Conservation (phyloP, 176 grass and related monocot genomes). For the Oryza glumipatula region DNA sequence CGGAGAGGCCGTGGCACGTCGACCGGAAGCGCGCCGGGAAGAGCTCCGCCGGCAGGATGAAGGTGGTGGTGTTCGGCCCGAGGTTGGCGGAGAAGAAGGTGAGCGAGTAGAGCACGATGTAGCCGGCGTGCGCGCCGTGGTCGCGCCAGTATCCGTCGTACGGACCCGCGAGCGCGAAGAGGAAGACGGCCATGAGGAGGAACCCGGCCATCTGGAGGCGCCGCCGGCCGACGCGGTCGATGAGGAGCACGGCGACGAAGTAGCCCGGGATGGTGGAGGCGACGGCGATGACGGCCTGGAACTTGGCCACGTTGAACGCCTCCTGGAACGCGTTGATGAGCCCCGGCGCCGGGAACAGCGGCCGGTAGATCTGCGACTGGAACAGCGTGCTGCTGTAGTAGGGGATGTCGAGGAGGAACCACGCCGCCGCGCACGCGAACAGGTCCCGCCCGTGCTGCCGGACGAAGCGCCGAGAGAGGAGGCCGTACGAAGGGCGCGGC, state of each 20-base stretch:
- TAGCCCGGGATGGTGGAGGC: conserved; percentile 64
- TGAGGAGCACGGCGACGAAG: conserved; percentile 56
- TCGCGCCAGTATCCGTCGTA: conserved; percentile 61
- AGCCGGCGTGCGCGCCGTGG: conserved; percentile 32
- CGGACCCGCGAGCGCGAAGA: conserved; percentile 58
- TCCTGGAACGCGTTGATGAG: conserved; percentile 56
- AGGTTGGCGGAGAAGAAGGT: conserved; percentile 83
- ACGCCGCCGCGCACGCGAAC: conserved; percentile 40
- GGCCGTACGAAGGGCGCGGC: not conserved
- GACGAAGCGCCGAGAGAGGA: conserved; percentile 40
- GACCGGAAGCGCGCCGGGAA: conserved; percentile 58
- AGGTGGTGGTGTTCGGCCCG: conserved; percentile 72
- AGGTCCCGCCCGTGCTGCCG: conserved; percentile 36
- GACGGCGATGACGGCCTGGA: conserved; percentile 58
- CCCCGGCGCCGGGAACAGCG: conserved; percentile 20
- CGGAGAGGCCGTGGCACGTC: conserved; percentile 64
- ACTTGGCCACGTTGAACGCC: conserved; percentile 54
- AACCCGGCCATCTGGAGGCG: conserved; percentile 59
- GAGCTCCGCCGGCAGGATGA: conserved; percentile 73
- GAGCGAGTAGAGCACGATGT: conserved; percentile 64
- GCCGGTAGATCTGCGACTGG: conserved; percentile 50
- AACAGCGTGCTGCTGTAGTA: conserved; percentile 61
- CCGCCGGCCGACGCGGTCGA: conserved; percentile 50
- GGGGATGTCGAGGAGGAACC: conserved; percentile 56
- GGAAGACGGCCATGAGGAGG: conserved; percentile 65